These are phyloP conservation scores for Capronia americana DNA, from an alignment of 2,329 filamentous ascomycete genomes.

Conservation along the genomic window DNA sequence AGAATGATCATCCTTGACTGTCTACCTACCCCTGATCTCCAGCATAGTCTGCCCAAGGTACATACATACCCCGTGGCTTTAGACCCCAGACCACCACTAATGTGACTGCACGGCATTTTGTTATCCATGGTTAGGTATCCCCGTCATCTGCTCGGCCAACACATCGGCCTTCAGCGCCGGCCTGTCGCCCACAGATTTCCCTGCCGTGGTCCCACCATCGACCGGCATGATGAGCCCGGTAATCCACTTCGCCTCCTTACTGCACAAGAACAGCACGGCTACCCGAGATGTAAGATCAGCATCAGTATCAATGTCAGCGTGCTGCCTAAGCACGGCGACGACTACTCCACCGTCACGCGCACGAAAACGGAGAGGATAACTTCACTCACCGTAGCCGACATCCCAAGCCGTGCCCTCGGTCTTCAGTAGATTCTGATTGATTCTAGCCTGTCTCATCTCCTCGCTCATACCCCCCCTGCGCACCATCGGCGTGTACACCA, in stretches of 20 bases:
- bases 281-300: neutral
- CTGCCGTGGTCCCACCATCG: slow-evolving; percentile 28
- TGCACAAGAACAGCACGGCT: slow-evolving; percentile 26
- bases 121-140: slow-evolving; percentile 21
- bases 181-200: slow-evolving; percentile 17
- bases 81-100: neutral
- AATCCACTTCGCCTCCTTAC: slow-evolving; percentile 29
- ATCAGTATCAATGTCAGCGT: neutral
- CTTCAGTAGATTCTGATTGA: slow-evolving; percentile 42
- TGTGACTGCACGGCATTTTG: neutral
- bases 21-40: neutral
- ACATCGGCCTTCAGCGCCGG: slow-evolving; percentile 23
- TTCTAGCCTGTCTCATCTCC: slow-evolving; percentile 40
- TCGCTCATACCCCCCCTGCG: slow-evolving; percentile 40
- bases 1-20: neutral
- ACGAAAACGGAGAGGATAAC: neutral
- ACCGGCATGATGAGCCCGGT: slow-evolving; percentile 30
- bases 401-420: slow-evolving; percentile 28
- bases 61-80: neutral
- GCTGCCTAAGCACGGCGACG: no score
- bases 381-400: slow-evolving; percentile 10
- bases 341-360: no score
- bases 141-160: slow-evolving; percentile 25
- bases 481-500: slow-evolving; percentile 37
- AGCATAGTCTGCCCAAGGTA: neutral